Percentiles rank a stretch among this genome's conserved stretches.
Evolutionary conservation across 345 rosid species (phyloP).

Genomic region (Populus deltoides): DNA sequence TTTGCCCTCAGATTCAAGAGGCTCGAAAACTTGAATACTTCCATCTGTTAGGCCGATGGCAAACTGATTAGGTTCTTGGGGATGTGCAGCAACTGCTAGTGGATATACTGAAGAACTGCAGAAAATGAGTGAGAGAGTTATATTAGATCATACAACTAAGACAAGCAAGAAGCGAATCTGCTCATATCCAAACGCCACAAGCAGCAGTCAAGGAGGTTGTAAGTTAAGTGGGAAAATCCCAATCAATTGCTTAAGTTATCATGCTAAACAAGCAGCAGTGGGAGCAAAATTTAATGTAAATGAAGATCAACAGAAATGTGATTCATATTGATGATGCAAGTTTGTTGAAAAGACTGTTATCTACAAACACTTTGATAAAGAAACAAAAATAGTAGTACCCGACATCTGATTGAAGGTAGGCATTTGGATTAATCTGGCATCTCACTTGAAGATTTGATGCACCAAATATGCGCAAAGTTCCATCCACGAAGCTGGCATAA

Average conservation of each 20-base stretch:
- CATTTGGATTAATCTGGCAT: slow-evolving; percentile 16
- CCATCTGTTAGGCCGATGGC: slow-evolving; percentile 71
- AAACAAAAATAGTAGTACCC: not conserved
- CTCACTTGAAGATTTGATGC: slow-evolving; percentile 35
- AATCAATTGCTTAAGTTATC: not conserved
- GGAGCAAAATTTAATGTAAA: not conserved
- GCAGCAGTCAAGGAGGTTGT: not conserved
- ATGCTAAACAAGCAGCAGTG: not conserved
- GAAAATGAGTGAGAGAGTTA: not conserved
- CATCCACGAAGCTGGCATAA: slow-evolving; percentile 53
- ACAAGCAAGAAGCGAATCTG: not conserved
- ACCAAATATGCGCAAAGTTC: slow-evolving; percentile 48
- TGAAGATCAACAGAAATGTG: not conserved
- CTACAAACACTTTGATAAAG: not conserved
- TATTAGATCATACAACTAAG: not conserved
- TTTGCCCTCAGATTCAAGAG: slow-evolving; percentile 50
- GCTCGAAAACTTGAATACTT: slow-evolving; percentile 57
- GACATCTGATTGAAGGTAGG: slow-evolving; percentile 16
- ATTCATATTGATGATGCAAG: not conserved
- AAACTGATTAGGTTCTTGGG: slow-evolving; percentile 66
- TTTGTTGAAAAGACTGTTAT: not conserved
- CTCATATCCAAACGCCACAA: not conserved
- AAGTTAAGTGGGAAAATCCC: not conserved
- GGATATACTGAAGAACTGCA: slow-evolving; percentile 35
- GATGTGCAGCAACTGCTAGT: slow-evolving; percentile 59